Base-by-base conservation (phyloP, 176 grass and related monocot genomes). In the Aegilops bicornis region DNA sequence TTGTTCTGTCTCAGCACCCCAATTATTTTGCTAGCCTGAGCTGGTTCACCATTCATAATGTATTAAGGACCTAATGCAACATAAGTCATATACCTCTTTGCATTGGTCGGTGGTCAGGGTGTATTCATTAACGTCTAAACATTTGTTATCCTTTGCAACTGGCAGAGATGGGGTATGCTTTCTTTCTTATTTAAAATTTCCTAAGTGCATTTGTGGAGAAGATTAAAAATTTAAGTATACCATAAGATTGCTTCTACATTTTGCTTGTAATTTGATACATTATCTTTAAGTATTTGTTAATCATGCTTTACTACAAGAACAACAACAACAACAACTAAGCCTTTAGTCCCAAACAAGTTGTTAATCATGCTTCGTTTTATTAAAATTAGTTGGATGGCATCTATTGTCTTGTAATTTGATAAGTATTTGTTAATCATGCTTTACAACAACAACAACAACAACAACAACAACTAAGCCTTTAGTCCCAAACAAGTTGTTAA, bases 211-310 rank as follows among this genome's bases (percentile, higher is more conserved):
- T 50, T 43, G 68, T 39, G 30, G 58, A 68, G 43, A 37, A 39
- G 15, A 29, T 85, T 64, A 8, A 50, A 78, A 85, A 68, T 67
- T 16, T 62, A n/a, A 50, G 70, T 25, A 25, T 73, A 40, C 42
- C 25, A 39, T 74, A 87, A 27, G 36, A 45, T 74, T 32, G 32
- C 7, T 84, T 64, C 60, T 47, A 48, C 27, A 31, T 80, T 80
- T 89, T 89, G 7, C 23, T 27, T 82, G 64, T 31, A 85, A 36
- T 60, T 77, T 30, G 25, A 77, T 81, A 27, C 27, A 36, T 40
- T 73, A 1, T 45, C 45, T 68, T 77, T 42, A 35, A 35, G 17
- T 22, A 10, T 64, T 35, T 85, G 40, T 84, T 56, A 32, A 40
- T 31, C 68, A 54, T 73, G 7, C 48, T 77, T 54, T 31, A 48